phyloP scores from a whole-genome alignment of 2,329 filamentous ascomycete genomes.

The Drechslerella dactyloides region DNA sequence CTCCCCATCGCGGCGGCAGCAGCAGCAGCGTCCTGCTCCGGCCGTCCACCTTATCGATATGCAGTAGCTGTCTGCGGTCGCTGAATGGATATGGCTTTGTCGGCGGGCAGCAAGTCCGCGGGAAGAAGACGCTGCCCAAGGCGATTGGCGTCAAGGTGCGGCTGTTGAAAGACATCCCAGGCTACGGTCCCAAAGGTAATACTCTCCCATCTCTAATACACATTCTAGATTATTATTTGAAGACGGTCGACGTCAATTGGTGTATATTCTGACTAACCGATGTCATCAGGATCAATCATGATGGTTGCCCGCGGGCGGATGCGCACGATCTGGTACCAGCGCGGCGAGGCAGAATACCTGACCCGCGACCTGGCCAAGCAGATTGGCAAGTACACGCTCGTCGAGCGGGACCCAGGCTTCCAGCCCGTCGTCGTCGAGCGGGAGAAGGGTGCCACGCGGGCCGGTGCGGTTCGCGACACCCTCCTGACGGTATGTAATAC shows the following conservation, averaged over 20 bases:
- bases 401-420: slow-evolving; percentile 41
- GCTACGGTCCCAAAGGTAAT: slow-evolving; percentile 62
- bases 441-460: not conserved
- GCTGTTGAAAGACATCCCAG: slow-evolving; percentile 63
- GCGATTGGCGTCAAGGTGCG: slow-evolving; percentile 61
- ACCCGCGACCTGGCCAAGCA: slow-evolving; percentile 29
- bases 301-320: slow-evolving; percentile 64
- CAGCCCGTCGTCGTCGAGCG: slow-evolving; percentile 21
- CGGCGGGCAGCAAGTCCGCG: slow-evolving; percentile 57
- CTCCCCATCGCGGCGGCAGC: slow-evolving; percentile 7
- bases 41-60: slow-evolving; percentile 51
- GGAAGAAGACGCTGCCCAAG: slow-evolving; percentile 61
- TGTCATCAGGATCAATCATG: slow-evolving; percentile 64
- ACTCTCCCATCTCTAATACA: slow-evolving; percentile 21
- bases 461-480: not conserved
- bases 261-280: too few species aligned
- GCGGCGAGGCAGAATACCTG: slow-evolving; percentile 34
- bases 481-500: slow-evolving; percentile 29
- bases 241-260: too few species aligned
- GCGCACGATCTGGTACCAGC: slow-evolving; percentile 58
- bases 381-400: slow-evolving; percentile 36
- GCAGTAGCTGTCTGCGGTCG: slow-evolving; percentile 52
- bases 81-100: too few species aligned
- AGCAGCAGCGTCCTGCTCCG: not conserved
- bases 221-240: too few species aligned